These are phyloP conservation scores for Cicer chorassanicum DNA, from an alignment of 306 rosid genomes.

Conservation along the genomic window DNA sequence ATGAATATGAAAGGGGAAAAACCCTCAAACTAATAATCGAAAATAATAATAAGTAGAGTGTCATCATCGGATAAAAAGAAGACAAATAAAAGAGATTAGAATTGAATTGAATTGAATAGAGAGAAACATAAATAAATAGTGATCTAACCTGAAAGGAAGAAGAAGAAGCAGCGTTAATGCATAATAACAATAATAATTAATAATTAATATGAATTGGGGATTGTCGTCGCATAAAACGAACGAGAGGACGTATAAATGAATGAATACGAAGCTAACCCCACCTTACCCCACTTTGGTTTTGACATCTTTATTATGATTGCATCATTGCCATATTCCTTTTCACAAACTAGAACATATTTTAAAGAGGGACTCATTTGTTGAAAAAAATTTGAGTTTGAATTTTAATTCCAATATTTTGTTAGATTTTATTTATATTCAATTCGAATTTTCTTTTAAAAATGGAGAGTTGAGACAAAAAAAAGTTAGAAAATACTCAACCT, in stretches of 20 bases:
- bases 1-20: no score
- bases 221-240: background rate
- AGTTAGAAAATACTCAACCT: no score
- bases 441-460: no score
- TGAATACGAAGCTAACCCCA: background rate
- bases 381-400: no score
- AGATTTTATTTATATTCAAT: no score
- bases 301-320: background rate
- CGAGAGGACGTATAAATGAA: background rate
- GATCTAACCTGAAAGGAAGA: background rate
- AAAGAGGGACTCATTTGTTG: no score
- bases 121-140: background rate
- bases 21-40: no score
- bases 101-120: background rate
- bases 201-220: background rate
- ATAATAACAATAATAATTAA: no score
- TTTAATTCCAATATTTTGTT: no score
- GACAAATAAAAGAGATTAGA: background rate
- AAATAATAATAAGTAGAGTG: no score
- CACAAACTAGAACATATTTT: no score
- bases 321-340: background rate
- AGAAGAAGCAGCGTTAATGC: background rate
- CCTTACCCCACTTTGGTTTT: background rate
- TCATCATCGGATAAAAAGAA: background rate
- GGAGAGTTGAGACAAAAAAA: no score